These are phyloP conservation scores for Backusella luteola DNA, from an alignment of 192 early-diverging fungal genomes.

Conservation along the genomic window DNA sequence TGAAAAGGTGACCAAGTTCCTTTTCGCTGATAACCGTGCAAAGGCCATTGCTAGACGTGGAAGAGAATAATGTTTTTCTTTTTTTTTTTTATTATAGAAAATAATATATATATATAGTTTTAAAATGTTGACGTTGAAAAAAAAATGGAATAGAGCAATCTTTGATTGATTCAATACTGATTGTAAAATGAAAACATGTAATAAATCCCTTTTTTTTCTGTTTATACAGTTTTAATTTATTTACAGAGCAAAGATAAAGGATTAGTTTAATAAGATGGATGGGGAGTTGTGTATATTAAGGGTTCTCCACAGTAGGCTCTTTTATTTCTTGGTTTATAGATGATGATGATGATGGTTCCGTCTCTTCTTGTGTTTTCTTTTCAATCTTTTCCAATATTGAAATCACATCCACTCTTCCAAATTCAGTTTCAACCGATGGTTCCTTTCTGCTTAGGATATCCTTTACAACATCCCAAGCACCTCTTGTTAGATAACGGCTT, in stretches of 20 bases:
- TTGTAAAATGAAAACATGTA: neutral
- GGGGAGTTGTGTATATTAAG: neutral
- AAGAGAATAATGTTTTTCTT: neutral
- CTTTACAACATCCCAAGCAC: constrained; percentile 32
- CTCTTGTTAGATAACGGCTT: constrained; percentile 42
- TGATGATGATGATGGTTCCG: neutral
- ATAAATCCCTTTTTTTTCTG: neutral
- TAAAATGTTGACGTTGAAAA: neutral
- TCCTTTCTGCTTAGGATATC: neutral
- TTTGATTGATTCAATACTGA: neutral
- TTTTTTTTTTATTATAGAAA: neutral
- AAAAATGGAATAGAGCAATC: neutral
- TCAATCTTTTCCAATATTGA: constrained; percentile 7
- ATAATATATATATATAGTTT: neutral
- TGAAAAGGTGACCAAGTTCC: constrained; percentile 69
- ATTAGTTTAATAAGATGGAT: neutral
- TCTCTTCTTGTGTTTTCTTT: neutral
- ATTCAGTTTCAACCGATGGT: constrained; percentile 17
- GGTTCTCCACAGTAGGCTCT: neutral
- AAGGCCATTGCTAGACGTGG: constrained; percentile 64
- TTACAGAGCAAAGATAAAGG: neutral
- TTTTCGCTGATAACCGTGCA: constrained; percentile 92
- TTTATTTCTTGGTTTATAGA: neutral
- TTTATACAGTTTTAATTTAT: neutral
- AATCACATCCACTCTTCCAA: constrained; percentile 17